Evolutionary conservation across 352 stramenopile species (phyloP).

Genomic region (Pythium oligandrum): DNA sequence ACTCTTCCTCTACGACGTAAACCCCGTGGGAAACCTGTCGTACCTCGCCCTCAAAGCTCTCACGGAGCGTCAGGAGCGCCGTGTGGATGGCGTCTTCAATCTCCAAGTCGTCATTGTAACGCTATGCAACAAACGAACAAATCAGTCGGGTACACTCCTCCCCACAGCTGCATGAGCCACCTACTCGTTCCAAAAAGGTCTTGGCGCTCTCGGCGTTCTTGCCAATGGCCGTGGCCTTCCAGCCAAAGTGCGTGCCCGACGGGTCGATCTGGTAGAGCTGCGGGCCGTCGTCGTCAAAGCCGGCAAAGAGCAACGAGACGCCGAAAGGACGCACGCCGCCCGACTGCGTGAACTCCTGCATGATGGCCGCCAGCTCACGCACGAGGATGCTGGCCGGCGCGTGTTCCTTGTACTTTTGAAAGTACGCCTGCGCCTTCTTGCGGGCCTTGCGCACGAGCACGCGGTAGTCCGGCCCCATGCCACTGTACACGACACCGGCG

Average conservation of each 20-base stretch:
- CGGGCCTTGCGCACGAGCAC: conserved; percentile 95
- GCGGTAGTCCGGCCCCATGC: conserved; percentile 98
- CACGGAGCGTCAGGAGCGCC: conserved; percentile 96
- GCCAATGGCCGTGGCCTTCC: conserved; percentile 99
- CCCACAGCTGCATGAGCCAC: conserved; percentile 29
- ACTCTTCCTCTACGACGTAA: too few relatives aligned
- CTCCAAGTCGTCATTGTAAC: conserved; percentile 97
- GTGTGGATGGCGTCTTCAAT: conserved; percentile 99
- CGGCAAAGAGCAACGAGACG: conserved; percentile 97
- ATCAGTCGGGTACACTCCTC: conserved; percentile 1
- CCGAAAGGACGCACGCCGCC: conserved; percentile 98
- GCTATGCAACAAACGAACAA: conserved; percentile 24
- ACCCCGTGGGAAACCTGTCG: neutral
- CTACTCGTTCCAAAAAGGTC: conserved; percentile 97
- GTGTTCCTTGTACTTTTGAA: conserved; percentile 92
- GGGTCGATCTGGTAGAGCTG: conserved; percentile 99
- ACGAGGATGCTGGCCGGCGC: conserved; percentile 96
- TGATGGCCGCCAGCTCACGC: conserved; percentile 94
- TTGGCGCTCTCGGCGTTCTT: conserved; percentile 98
- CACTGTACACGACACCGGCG: conserved; percentile 95
- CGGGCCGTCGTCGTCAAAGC: conserved; percentile 96
- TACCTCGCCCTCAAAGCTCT: conserved; percentile 97
- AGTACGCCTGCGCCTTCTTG: conserved; percentile 96
- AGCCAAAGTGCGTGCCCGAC: conserved; percentile 98
- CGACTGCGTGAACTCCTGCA: conserved; percentile 99